Evolutionary conservation across 352 stramenopile genomes (phyloP).

Genomic region (Phytophthora macrochlamydospora): DNA sequence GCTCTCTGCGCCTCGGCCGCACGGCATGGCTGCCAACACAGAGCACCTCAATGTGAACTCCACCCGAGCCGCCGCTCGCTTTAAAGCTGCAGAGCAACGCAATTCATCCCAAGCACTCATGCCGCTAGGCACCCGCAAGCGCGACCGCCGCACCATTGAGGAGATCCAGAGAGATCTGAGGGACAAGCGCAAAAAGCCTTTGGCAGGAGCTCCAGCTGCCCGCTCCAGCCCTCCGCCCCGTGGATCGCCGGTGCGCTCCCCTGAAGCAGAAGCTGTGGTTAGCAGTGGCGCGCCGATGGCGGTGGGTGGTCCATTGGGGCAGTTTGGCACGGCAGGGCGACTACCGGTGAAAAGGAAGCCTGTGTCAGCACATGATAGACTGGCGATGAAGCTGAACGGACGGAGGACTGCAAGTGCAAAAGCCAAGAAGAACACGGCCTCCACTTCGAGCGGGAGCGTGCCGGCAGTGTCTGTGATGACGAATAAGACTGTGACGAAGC

Average conservation of each 20-base stretch:
- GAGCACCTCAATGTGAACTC: slow-evolving; percentile 78
- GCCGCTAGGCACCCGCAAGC: slow-evolving; percentile 84
- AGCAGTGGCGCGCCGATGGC: slow-evolving; percentile 37
- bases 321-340: slow-evolving; percentile 47
- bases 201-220: slow-evolving; percentile 21
- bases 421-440: slow-evolving; percentile 47
- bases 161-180: slow-evolving; percentile 85
- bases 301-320: slow-evolving; percentile 59
- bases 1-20: slow-evolving; percentile 35
- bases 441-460: slow-evolving; percentile 34
- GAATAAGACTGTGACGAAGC: slow-evolving; percentile 36
- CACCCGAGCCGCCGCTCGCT: slow-evolving; percentile 65
- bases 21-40: slow-evolving; percentile 34
- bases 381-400: slow-evolving; percentile 81
- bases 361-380: slow-evolving; percentile 68
- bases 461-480: slow-evolving; percentile 63
- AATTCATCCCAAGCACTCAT: slow-evolving; percentile 62
- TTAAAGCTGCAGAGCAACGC: slow-evolving; percentile 52
- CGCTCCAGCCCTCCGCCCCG: slow-evolving; percentile 60
- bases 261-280: slow-evolving; percentile 50
- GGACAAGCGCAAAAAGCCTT: slow-evolving; percentile 65
- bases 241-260: slow-evolving; percentile 71
- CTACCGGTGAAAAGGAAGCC: slow-evolving; percentile 63
- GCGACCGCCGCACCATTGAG: slow-evolving; percentile 87
- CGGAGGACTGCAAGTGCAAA: slow-evolving; percentile 50